Evolutionary conservation across 1,139 yeast species (phyloP).

Genomic region (Debaryomycetaceae sp.): DNA sequence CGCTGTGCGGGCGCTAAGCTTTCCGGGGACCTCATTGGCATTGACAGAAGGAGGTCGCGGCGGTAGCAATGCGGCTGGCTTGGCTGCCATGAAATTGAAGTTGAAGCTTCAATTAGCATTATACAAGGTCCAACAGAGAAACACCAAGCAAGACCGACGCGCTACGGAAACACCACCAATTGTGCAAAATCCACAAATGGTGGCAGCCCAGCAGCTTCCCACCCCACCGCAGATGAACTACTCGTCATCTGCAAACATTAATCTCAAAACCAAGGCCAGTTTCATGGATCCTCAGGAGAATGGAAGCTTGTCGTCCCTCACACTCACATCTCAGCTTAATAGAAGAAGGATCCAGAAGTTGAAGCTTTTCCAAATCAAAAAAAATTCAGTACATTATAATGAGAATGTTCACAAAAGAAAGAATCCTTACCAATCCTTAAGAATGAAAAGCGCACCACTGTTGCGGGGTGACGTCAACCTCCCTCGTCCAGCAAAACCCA

Average conservation of each 20-base stretch:
- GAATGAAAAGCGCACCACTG: not conserved
- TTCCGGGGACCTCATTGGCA: not conserved
- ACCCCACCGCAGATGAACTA: constrained; percentile 18
- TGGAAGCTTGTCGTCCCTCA: constrained; percentile 22
- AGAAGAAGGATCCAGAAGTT: constrained; percentile 16
- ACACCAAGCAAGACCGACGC: constrained; percentile 3
- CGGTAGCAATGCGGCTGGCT: constrained; percentile 25
- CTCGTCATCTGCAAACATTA: constrained; percentile 23
- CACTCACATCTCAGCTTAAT: constrained; percentile 15
- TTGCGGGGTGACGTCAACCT: constrained; percentile 4
- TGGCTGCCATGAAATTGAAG: constrained; percentile 63
- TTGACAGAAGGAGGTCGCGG: not conserved
- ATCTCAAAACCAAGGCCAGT: constrained; percentile 17
- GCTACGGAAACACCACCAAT: constrained; percentile 2
- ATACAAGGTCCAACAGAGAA: constrained; percentile 53
- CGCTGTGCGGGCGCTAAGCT: not conserved
- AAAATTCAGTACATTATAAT: constrained; percentile 22
- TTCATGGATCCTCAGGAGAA: constrained; percentile 10
- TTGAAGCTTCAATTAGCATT: constrained; percentile 74
- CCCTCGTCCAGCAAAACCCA: constrained; percentile 6
- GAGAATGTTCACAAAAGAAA: not conserved
- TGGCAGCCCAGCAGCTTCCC: constrained; percentile 10
- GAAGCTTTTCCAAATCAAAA: constrained; percentile 33
- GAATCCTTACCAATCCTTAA: not conserved
- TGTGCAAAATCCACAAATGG: not conserved